Evolutionary conservation across 1,139 yeast genomes (phyloP), one percentile per base, ranked within the genome.

Genomic region (Candida sp.): DNA sequence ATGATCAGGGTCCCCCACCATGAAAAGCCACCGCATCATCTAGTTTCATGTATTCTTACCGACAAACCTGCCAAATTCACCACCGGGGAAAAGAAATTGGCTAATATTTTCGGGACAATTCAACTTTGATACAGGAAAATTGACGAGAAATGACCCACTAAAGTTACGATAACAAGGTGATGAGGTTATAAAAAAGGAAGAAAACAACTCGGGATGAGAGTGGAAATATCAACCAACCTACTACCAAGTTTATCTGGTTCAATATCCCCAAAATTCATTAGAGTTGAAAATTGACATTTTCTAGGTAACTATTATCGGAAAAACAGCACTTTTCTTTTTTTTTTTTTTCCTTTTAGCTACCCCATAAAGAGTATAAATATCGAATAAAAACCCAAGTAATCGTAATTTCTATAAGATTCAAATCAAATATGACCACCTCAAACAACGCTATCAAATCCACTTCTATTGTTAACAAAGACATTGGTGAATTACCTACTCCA

Each of bases 401-500:
- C 15, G 5, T 36, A 4, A 22, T 27, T 15, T 15, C 9, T 9
- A 37, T 21, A 4, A 37, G 12, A 11, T n/a, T 23, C 21, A 11
- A 23, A 21, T 35, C 6, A 15, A 49, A 21, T 21, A 56, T 56
- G 60, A 56, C 60, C 21, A 42, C 54, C 38, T 32, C 34, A n/a
- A 57, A 55, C 41, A 43, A 46, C 37, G 29, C 45, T 12, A 44
- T 43, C 36, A 54, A 52, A 19, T 44, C 52, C 32, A 50, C 49
- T 42, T 56, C 64, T n/a, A 51, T 58, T 30, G 56, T 54, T 51
- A 70, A 71, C 62, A 63, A 61, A 44, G 70, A 61, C 44, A 63
- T 70, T 44, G 74, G 74, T 6, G 48, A 68, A 3, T 69, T 73
- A 45, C 77, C 78, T 38, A 66, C 70, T 9, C 58, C 64, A 25